Base-by-base conservation (phyloP, 2,329 filamentous ascomycete genomes). In the Leptographium galeiforme region DNA sequence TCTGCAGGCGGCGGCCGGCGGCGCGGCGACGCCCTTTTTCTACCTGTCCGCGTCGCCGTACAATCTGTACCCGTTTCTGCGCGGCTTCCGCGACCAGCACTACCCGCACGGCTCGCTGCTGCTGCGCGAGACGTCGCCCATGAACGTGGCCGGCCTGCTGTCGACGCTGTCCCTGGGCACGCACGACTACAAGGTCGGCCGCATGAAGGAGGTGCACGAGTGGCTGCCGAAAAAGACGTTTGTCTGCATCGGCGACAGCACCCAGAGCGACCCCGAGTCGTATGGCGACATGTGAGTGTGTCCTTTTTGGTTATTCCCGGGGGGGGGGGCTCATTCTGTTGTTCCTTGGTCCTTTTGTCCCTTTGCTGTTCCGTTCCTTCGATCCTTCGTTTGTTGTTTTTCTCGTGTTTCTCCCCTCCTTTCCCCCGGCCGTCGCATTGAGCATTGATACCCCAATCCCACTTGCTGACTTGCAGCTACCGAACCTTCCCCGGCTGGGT, bases 41-140 rank as follows among this genome's bases (percentile, higher is more conserved):
- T 97, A 97, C 67, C 78, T 97, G 48, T 94, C 88, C 0, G 90
- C 91, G 0, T 95, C 89, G 0, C 91, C 91, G 0, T 96, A 96
- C 72, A 95, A 94, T 61, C 78, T 97, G 11, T 96, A 96, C 63
- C 85, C 87, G 0, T 93, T 96, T 68, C 76, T 97, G 30, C 82
- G 78, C 53, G 67, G 75, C 1, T 97, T 97, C 68, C 75, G 89
- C 39, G 70, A 82, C 52, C 65, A 74, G 2, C 70, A 85, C 67
- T 97, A 84, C 63, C 87, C 85, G 0, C 77, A 76, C 3, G 91
- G 91, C 12, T 88, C 88, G 30, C 76, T 96, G 57, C 80, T 96
- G 39, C 77, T 97, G 8, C 84, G 91, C 41, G 89, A 96, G 62
- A 82, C 85, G 10, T 87, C 82, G 53, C 95, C 87, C 87, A 84